Percentiles rank a stretch among this genome's conserved stretches.
Conservation (phyloP, 1,284 basidiomycete genomes). For the Exobasidium rhododendri region DNA sequence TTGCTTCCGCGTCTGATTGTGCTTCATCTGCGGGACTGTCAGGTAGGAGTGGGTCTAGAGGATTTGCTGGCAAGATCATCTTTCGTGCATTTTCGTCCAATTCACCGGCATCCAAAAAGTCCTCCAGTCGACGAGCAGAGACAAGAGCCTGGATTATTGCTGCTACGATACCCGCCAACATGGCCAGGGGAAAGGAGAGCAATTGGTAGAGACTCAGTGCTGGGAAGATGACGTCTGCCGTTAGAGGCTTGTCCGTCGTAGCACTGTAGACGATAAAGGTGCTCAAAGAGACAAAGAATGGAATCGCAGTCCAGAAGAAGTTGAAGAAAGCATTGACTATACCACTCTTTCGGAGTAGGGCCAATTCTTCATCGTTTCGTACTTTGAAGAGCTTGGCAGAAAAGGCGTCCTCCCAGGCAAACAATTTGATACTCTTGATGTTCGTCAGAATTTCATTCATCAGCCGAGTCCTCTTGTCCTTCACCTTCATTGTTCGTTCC, state of each 20-base stretch:
- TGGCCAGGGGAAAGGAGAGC: conserved; percentile 79
- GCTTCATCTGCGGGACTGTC: background rate
- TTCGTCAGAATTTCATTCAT: conserved; percentile 63
- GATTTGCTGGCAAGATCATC: conserved; percentile 13
- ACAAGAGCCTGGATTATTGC: conserved; percentile 68
- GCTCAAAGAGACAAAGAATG: conserved; percentile 65
- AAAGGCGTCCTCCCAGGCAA: conserved; percentile 77
- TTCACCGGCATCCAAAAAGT: conserved; percentile 75
- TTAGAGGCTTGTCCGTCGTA: conserved; percentile 70
- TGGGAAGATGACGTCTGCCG: conserved; percentile 89
- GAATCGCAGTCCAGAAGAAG: conserved; percentile 48
- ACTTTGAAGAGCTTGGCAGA: conserved; percentile 70
- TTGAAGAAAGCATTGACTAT: conserved; percentile 47
- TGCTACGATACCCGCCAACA: conserved; percentile 65
- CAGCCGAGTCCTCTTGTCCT: conserved; percentile 61
- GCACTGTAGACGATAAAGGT: conserved; percentile 78
- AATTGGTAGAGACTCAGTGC: conserved; percentile 89
- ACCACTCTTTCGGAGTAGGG: conserved; percentile 61
- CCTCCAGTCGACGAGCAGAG: conserved; percentile 73
- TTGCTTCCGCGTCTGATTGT: conserved; percentile 6
- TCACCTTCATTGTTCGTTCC: conserved; percentile 84
- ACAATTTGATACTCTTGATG: conserved; percentile 70
- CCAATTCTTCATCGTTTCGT: conserved; percentile 79
- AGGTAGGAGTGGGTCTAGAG: conserved; percentile 9
- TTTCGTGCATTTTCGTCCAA: conserved; percentile 68